Evolutionary conservation across 257 asterid genomes (phyloP), one percentile per base, ranked within the genome.

Genomic region (Sherardia arvensis): DNA sequence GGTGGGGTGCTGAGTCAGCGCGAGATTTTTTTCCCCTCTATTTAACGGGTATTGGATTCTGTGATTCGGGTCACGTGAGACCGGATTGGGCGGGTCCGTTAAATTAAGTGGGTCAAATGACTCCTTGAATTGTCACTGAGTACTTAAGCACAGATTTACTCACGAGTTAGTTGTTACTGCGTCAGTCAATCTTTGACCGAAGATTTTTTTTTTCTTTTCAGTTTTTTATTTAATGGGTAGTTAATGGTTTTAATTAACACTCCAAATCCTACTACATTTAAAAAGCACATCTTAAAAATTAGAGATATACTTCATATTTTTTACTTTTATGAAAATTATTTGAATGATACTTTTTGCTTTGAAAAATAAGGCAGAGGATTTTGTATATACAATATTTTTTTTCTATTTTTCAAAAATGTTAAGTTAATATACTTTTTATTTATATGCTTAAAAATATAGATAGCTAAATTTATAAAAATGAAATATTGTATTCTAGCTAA

Each of bases 71-170:
- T 79, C 87, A 84, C 87, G 77, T 79, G 82, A 71, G 62, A 55
- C 49, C 81, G 65, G 68, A 72, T 80, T 64, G 61, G 79, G 76
- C 74, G 78, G 82, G 68, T 76, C 87, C 82, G 83, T 76, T 76
- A 76, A 73, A 60, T 66, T 65, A 73, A n/a, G 85, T 69, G 78
- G 74, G 88, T 79, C 87, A 81, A 78, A 79, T 62, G 63, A 70
- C 43, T 55, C 1, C 26, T 30, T 30, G 47, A 11, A 38, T 38
- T 38, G 47, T 11, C 47, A 38, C 47, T 12, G 47, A 9, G 47
- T 38, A 38, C 47, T 38, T 38, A 9, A n/a, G 17, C 47, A 38
- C 47, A 15, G 47, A 12, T 38, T 33, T 14, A 26, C 34, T 56
- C 7, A 57, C 17, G 28, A 30, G 66, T 64, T 32, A 29, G 34